Percentiles rank a stretch among this genome's conserved stretches.
These are phyloP conservation scores for Kwoniella bestiolae DNA, from an alignment of 768 basidiomycete species.

Conservation along the genomic window DNA sequence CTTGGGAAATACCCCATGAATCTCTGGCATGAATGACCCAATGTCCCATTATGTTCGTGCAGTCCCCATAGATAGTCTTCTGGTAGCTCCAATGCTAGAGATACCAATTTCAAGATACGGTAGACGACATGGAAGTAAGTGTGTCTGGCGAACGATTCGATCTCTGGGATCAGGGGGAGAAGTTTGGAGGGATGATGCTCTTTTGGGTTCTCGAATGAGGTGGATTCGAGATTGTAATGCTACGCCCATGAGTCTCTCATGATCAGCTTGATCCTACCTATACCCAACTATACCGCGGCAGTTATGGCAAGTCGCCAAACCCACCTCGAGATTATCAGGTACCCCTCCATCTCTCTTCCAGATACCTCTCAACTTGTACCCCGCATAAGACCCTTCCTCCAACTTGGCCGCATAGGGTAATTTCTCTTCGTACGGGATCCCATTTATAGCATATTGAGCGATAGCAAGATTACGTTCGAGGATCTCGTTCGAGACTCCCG, in stretches of 20 bases:
- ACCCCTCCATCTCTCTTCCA: conserved; percentile 41
- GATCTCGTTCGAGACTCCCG: conserved; percentile 31
- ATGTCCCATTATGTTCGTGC: conserved; percentile 29
- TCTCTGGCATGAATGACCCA: conserved; percentile 35
- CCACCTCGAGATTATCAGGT: conserved; percentile 39
- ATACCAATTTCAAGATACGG: conserved; percentile 35
- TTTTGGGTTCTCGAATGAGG: conserved; percentile 23
- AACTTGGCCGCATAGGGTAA: conserved; percentile 32
- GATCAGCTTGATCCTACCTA: no score
- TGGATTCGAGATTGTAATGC: conserved; percentile 45
- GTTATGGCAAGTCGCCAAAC: no score
- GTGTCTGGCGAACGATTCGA: conserved; percentile 34
- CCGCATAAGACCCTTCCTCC: conserved; percentile 29
- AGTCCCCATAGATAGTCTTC: conserved; percentile 41
- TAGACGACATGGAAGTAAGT: conserved; percentile 38
- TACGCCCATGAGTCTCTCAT: no score
- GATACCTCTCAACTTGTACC: conserved; percentile 37
- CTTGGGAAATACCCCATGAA: conserved; percentile 39
- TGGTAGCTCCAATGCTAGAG: conserved; percentile 35
- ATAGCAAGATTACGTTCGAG: conserved; percentile 36
- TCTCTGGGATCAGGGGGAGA: conserved; percentile 34
- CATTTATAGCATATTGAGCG: conserved; percentile 34
- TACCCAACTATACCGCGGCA: no score
- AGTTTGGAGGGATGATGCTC: conserved; percentile 27
- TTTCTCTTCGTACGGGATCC: conserved; percentile 33